A percentile compares a stretch with the other conserved stretches of the same genome.
These are phyloP conservation scores for Lachnellula subtilissima DNA, from an alignment of 2,329 filamentous ascomycete species.

Conservation along the genomic window DNA sequence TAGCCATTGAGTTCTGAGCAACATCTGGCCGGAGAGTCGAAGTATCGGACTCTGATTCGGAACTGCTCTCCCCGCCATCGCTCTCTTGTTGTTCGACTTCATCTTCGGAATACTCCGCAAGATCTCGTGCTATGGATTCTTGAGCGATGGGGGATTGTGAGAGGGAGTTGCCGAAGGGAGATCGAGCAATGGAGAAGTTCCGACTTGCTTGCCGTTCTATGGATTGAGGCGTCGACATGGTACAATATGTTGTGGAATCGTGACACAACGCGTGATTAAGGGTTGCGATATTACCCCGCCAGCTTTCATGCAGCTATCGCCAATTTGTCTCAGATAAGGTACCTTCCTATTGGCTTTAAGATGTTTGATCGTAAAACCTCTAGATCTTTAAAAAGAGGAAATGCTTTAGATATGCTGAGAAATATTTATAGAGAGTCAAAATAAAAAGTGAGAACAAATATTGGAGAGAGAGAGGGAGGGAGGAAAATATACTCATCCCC, in stretches of 20 bases:
- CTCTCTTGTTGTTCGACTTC: constrained; percentile 40
- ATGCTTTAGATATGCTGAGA: neutral
- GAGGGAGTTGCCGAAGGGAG: constrained; percentile 37
- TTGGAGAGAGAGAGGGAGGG: no score
- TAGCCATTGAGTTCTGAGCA: constrained; percentile 47
- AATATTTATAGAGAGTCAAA: neutral
- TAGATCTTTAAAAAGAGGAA: neutral
- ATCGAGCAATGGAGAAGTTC: constrained; percentile 27
- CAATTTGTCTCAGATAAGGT: neutral
- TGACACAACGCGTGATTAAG: neutral
- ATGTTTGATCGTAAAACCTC: neutral
- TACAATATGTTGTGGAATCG: constrained; percentile 2
- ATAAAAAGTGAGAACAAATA: neutral
- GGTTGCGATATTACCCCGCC: neutral
- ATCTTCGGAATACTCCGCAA: constrained; percentile 59
- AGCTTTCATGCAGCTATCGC: neutral
- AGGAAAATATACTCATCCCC: no score
- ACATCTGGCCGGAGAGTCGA: constrained; percentile 32
- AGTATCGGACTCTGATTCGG: constrained; percentile 37
- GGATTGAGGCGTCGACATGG: constrained; percentile 26
- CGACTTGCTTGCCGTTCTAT: constrained; percentile 16
- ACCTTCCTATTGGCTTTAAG: neutral
- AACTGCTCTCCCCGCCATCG: constrained; percentile 34
- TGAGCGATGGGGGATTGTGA: constrained; percentile 63
- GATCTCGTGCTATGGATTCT: constrained; percentile 59